These are phyloP conservation scores for Ceratobasidium papillatum DNA, from an alignment of 1,284 basidiomycete species.

Conservation along the genomic window DNA sequence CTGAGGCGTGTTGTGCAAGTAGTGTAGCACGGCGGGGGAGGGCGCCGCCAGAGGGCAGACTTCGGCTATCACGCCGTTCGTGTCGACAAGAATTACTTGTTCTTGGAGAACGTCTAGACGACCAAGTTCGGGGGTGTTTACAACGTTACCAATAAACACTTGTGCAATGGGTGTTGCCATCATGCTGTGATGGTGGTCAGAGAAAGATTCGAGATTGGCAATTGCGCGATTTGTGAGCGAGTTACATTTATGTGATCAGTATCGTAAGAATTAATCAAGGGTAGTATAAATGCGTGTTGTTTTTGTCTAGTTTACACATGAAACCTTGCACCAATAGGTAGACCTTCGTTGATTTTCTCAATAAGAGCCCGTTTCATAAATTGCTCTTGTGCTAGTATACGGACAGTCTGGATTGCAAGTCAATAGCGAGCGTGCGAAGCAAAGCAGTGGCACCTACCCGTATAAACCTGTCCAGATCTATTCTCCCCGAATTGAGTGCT, in stretches of 20 bases:
- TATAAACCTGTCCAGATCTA: conserved; percentile 92
- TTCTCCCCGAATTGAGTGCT: conserved; percentile 89
- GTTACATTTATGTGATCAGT: background rate
- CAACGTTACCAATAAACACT: conserved; percentile 41
- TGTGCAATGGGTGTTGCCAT: conserved; percentile 36
- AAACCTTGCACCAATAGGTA: conserved; percentile 62
- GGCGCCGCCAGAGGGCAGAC: conserved; percentile 36
- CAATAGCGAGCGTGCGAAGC: background rate
- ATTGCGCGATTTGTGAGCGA: background rate
- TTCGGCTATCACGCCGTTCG: conserved; percentile 43
- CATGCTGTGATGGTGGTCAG: conserved; percentile 8
- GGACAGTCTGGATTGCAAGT: conserved; percentile 68
- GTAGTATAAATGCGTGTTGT: conserved; percentile 12
- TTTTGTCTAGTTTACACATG: conserved; percentile 14
- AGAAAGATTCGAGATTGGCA: conserved; percentile 16
- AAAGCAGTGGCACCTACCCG: conserved; percentile 65
- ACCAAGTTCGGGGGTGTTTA: conserved; percentile 40
- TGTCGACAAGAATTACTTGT: conserved; percentile 39
- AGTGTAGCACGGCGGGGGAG: conserved; percentile 19
- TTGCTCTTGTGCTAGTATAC: conserved; percentile 91
- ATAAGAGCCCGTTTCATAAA: conserved; percentile 92
- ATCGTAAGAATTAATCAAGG: conserved; percentile 1
- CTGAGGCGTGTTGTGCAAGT: conserved; percentile 34
- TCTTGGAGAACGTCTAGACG: conserved; percentile 47
- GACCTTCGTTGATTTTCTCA: conserved; percentile 80